A percentile compares a stretch with the other conserved stretches of the same genome.
phyloP scores from a whole-genome alignment of 2,329 filamentous ascomycete species.

The Amauroascus verrucosus region DNA sequence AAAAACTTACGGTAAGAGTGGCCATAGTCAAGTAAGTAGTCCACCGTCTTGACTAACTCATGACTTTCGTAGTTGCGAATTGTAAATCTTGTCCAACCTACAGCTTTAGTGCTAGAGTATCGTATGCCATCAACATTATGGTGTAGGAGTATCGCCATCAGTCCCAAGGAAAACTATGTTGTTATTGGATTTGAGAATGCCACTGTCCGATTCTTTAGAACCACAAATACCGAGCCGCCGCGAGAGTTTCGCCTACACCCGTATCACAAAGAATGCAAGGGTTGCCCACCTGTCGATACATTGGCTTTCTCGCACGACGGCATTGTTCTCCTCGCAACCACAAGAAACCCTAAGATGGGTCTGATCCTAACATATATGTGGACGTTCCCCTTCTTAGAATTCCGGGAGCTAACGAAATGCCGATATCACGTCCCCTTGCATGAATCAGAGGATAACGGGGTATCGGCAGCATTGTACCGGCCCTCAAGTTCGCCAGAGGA shows the following conservation, averaged over 20 bases:
- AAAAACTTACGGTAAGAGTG: constrained; percentile 32
- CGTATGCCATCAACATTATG: constrained; percentile 32
- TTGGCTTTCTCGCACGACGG: constrained; percentile 35
- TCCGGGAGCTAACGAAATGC: constrained; percentile 29
- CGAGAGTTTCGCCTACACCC: constrained; percentile 32
- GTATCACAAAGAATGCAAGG: constrained; percentile 28
- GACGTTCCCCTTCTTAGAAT: constrained; percentile 31
- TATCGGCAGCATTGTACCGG: constrained; percentile 31
- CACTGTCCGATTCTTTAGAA: constrained; percentile 35
- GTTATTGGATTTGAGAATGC: constrained; percentile 35
- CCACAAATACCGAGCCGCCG: constrained; percentile 25
- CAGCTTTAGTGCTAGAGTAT: constrained; percentile 29
- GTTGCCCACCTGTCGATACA: constrained; percentile 33
- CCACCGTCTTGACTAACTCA: background rate
- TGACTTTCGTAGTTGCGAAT: constrained; percentile 27
- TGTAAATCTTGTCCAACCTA: constrained; percentile 28
- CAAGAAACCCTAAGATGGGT: constrained; percentile 28
- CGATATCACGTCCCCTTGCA: constrained; percentile 33
- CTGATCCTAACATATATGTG: constrained; percentile 32
- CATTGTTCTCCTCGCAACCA: constrained; percentile 32
- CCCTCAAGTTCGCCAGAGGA: constrained; percentile 27
- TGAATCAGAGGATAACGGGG: constrained; percentile 35
- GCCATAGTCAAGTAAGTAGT: background rate
- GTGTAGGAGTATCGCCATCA: constrained; percentile 34
- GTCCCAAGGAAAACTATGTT: constrained; percentile 33